A percentile compares a stretch with the other conserved stretches of the same genome.
Conservation (phyloP, 768 basidiomycete species). For the Dentipellis sp. region DNA sequence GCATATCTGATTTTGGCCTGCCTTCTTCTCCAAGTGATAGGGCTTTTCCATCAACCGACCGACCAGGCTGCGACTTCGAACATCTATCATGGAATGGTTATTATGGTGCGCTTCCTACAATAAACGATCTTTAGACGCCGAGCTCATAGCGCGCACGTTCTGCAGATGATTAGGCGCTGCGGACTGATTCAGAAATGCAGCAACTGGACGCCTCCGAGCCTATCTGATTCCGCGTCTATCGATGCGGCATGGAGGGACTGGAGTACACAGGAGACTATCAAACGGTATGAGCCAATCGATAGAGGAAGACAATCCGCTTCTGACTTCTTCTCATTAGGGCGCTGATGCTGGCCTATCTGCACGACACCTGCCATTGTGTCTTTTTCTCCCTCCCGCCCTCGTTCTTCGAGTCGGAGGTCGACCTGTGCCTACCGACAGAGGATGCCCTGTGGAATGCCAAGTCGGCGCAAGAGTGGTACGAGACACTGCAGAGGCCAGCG, state of each 20-base stretch:
- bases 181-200: conserved; percentile 31
- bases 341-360: conserved; percentile 33
- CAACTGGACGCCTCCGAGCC: conserved; percentile 28
- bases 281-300: conserved; percentile 28
- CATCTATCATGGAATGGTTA: conserved; percentile 43
- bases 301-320: not conserved
- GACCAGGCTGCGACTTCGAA: conserved; percentile 34
- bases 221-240: conserved; percentile 24
- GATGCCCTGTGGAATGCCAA: conserved; percentile 38
- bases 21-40: conserved; percentile 41
- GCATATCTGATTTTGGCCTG: conserved; percentile 31
- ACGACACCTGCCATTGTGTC: conserved; percentile 41
- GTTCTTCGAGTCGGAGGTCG: conserved; percentile 35
- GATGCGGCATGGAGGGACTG: conserved; percentile 41
- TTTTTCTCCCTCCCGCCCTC: conserved; percentile 37
- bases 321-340: conserved; percentile 1
- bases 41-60: conserved; percentile 34
- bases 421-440: conserved; percentile 40
- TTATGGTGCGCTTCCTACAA: conserved; percentile 30
- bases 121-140: not conserved
- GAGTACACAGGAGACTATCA: conserved; percentile 41
- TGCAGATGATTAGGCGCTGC: conserved; percentile 22
- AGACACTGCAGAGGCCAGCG: conserved; percentile 29
- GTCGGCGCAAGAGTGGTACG: conserved; percentile 37
- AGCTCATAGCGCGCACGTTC: not conserved